Evolutionary conservation across 495 filamentous ascomycete species (phyloP).

Genomic region (Neurospora pannonica): DNA sequence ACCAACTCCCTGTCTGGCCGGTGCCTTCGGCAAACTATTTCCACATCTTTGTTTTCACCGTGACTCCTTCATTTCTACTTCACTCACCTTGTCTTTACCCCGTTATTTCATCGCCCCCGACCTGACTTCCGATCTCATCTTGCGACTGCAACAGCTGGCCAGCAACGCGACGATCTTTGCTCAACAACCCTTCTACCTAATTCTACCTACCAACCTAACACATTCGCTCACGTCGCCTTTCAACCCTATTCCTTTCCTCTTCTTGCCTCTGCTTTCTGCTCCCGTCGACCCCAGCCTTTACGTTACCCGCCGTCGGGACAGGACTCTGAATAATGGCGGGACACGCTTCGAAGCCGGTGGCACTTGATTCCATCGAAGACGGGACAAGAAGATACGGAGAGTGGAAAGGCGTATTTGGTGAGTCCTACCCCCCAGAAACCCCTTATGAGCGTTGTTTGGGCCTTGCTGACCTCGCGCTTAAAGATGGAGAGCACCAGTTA

Average conservation of each 20-base stretch:
- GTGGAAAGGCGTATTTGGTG: not conserved
- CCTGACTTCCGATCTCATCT: not conserved
- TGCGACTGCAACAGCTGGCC: not conserved
- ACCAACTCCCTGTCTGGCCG: too few relatives aligned
- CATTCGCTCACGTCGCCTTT: not conserved
- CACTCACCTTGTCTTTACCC: not conserved
- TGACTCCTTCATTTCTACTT: not conserved
- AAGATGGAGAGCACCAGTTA: not conserved
- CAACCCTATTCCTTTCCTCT: not conserved
- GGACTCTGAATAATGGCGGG: not conserved
- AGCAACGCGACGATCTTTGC: not conserved
- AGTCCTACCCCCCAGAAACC: not conserved
- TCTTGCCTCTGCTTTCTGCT: not conserved
- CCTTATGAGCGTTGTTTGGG: not conserved
- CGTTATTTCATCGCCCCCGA: not conserved
- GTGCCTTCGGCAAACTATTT: too few relatives aligned
- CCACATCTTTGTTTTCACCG: too few relatives aligned
- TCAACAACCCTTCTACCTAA: not conserved
- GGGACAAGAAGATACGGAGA: not conserved
- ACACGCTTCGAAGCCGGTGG: not conserved
- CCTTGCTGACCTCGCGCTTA: not conserved
- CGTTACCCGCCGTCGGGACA: not conserved
- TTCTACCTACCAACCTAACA: not conserved
- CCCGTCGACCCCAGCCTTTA: not conserved
- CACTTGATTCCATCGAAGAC: not conserved